Percentiles rank a stretch among this genome's conserved stretches.
phyloP scores from a whole-genome alignment of 2,329 filamentous ascomycete species.

The Botrytis medusae region DNA sequence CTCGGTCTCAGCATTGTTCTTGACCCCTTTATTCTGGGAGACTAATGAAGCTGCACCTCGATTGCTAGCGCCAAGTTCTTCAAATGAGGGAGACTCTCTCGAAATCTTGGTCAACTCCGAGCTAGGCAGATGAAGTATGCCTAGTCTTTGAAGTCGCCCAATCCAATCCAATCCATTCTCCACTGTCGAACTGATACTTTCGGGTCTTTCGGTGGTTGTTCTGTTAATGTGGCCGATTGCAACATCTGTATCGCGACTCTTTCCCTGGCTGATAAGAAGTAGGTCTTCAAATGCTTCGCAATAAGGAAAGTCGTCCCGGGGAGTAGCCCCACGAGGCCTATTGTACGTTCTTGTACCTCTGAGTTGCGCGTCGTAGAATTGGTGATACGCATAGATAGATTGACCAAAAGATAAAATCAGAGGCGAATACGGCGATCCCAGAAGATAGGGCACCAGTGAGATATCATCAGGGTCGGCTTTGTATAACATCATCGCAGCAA shows the following conservation, averaged over 20 bases:
- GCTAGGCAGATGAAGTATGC: conserved; percentile 16
- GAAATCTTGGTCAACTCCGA: neutral
- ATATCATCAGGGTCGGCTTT: conserved; percentile 24
- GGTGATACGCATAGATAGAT: neutral
- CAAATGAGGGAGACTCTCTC: neutral
- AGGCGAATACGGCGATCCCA: conserved; percentile 40
- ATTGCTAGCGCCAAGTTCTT: neutral
- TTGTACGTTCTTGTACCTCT: too few species aligned
- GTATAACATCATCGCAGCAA: conserved; percentile 4
- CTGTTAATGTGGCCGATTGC: neutral
- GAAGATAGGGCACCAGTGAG: conserved; percentile 39
- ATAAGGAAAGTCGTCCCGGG: conserved; percentile 32
- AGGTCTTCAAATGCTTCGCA: conserved; percentile 39
- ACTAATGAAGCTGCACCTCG: neutral
- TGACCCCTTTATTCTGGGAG: neutral
- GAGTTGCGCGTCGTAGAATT: neutral
- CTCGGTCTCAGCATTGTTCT: conserved; percentile 30
- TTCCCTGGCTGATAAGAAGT: conserved; percentile 29
- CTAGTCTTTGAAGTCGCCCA: conserved; percentile 21
- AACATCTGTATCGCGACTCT: neutral
- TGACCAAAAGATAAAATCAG: conserved; percentile 28
- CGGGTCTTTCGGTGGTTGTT: neutral
- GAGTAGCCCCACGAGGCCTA: too few species aligned
- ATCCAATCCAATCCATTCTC: conserved; percentile 26
- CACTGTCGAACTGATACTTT: neutral